Base-by-base conservation (phyloP, 2,329 filamentous ascomycete genomes). In the Emergomyces pasteurianus region DNA sequence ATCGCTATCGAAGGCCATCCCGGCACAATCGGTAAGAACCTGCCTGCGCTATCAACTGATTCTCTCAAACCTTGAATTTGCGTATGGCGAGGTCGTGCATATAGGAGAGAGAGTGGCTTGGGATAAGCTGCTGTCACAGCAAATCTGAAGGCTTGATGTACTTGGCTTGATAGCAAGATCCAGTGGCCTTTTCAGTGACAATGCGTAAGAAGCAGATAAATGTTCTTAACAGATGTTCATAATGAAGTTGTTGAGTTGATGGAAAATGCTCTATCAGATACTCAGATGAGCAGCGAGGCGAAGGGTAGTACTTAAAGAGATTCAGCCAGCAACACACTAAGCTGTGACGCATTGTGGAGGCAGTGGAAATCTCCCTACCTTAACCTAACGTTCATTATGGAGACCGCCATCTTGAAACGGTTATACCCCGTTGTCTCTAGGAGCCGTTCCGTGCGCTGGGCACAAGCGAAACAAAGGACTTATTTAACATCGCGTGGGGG, bases 1-100 rank as follows among this genome's bases (percentile, higher is more conserved):
- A 64, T 75, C 76, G 61, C 71, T 71, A 69, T 78, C 73, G 70
- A 78, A 77, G 58, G 75, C 74, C 74, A 77, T 78, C 57, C 26
- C 60, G 58, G 43, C 53, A 26, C 23, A 49, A 40, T 28, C 31
- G n/a, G 7, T 46, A 12, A 12, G 23, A 55, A 34, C 34, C 16
- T 55, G n/a, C 9, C 28, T n/a, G 49, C 3, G 46, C 46, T 12
- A 4, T 16, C 10, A 28, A 5, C 4, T 21, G 46, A 49, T 49
- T 9, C 46, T 49, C 46, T 26, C 26, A 26, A 4, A 2, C 23
- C 5, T 26, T 10, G 10, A 21, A 8, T 47, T 14, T 47, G 1
- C 8, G 4, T 14, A 10, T 26, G 43, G 43, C 9, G 10, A 10
- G 23, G 10, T 38, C 12, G 6, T 23, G 43, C 43, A 23, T 12